Conservation (phyloP, 192 early-diverging fungal species). For the Spizellomyces punctatus region DNA sequence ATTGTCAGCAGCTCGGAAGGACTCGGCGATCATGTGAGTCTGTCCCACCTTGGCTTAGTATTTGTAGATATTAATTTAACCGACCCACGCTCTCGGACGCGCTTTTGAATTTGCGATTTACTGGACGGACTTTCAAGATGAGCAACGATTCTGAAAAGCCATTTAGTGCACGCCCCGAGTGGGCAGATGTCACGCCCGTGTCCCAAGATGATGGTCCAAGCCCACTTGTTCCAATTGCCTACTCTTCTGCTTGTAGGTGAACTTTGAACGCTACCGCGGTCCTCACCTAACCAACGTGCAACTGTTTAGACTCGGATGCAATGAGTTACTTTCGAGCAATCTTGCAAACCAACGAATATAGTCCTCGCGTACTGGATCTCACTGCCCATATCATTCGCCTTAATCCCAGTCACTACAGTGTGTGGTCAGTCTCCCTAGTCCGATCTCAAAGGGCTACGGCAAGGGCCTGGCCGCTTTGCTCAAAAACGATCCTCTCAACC, state of each 20-base stretch:
- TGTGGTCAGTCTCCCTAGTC: conserved; percentile 66
- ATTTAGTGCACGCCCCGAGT: conserved; percentile 23
- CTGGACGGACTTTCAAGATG: too few relatives aligned
- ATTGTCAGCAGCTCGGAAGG: too few relatives aligned
- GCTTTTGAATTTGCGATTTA: too few relatives aligned
- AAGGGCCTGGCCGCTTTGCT: not conserved
- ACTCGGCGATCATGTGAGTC: too few relatives aligned
- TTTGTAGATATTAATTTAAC: too few relatives aligned
- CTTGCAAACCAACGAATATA: conserved; percentile 68
- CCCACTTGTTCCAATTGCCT: conserved; percentile 80
- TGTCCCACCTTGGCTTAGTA: too few relatives aligned
- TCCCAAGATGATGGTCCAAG: conserved; percentile 79
- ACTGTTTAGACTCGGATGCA: conserved; percentile 56
- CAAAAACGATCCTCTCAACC: too few relatives aligned
- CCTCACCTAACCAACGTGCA: not conserved
- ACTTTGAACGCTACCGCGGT: not conserved
- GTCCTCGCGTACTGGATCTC: conserved; percentile 78
- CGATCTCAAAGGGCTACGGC: conserved; percentile 7
- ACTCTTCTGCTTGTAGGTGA: conserved; percentile 70
- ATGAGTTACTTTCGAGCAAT: conserved; percentile 92
- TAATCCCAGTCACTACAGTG: conserved; percentile 94
- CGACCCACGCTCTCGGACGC: too few relatives aligned
- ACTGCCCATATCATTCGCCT: conserved; percentile 77
- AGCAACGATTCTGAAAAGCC: not conserved
- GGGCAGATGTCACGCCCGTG: conserved; percentile 70